Conservation (phyloP, 176 grass and related monocot genomes). For the Carex littledalei region DNA sequence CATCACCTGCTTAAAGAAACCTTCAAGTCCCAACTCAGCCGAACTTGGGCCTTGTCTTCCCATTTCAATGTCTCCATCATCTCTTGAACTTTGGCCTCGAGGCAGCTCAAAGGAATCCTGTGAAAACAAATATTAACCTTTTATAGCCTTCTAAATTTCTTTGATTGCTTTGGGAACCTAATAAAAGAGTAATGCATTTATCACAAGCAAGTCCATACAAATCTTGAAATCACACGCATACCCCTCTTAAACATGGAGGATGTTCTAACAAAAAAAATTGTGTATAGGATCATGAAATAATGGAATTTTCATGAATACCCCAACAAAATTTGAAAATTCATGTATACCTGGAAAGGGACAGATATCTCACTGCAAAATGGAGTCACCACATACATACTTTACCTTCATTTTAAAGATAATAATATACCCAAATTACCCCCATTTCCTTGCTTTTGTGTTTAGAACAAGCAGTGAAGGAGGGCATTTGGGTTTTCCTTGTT, state of each 20-base stretch:
- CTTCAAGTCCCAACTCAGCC: slow-evolving; percentile 52
- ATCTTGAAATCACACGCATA: neutral
- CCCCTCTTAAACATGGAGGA: neutral
- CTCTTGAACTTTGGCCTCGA: slow-evolving; percentile 42
- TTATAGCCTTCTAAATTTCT: neutral
- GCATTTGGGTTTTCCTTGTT: neutral
- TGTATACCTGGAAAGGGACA: neutral
- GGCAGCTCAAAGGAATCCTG: slow-evolving; percentile 86
- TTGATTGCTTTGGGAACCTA: no score
- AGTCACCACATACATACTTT: neutral
- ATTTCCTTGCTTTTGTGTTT: neutral
- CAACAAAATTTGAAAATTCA: neutral
- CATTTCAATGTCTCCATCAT: slow-evolving; percentile 74
- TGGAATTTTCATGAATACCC: neutral
- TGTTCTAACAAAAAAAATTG: neutral
- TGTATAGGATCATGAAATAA: neutral
- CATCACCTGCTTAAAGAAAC: slow-evolving; percentile 74
- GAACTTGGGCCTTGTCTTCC: slow-evolving; percentile 54
- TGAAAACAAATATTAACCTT: neutral
- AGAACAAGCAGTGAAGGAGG: neutral
- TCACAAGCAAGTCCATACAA: neutral
- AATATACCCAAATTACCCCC: neutral
- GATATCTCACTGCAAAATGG: neutral
- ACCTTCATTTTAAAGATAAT: neutral
- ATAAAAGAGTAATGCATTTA: neutral